phyloP scores from a whole-genome alignment of 768 basidiomycete species.

The Mrakia blollopis region DNA sequence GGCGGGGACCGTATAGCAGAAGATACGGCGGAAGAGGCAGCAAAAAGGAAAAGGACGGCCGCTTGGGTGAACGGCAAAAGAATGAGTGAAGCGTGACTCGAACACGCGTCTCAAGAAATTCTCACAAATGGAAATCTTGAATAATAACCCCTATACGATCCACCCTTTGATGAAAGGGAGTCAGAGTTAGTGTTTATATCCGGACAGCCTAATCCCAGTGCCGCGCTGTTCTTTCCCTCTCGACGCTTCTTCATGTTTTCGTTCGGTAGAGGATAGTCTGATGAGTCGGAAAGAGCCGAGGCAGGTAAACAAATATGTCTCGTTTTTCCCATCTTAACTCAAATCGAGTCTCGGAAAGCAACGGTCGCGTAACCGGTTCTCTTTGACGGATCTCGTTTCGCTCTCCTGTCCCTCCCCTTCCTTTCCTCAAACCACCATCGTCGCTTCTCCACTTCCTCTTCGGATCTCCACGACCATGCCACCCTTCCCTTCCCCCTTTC shows the following conservation, averaged over 20 bases:
- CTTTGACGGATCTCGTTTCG: background rate
- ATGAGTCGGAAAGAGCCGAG: too few species aligned
- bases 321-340: too few species aligned
- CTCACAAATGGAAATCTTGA: constrained; percentile 5
- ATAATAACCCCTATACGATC: constrained; percentile 8
- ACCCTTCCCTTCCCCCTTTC: background rate
- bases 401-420: background rate
- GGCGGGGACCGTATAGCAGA: too few species aligned
- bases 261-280: too few species aligned
- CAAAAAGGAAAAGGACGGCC: too few species aligned
- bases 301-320: too few species aligned
- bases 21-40: too few species aligned
- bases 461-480: background rate
- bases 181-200: too few species aligned
- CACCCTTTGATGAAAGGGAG: background rate
- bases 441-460: background rate
- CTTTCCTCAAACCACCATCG: background rate
- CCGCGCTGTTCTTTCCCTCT: too few species aligned
- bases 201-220: too few species aligned
- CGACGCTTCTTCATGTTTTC: too few species aligned
- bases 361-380: background rate
- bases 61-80: background rate
- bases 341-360: too few species aligned
- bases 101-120: constrained; percentile 8
- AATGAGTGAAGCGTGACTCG: background rate